phyloP scores from a whole-genome alignment of 2,329 filamentous ascomycete genomes.

The Chaetomium olivaceum region DNA sequence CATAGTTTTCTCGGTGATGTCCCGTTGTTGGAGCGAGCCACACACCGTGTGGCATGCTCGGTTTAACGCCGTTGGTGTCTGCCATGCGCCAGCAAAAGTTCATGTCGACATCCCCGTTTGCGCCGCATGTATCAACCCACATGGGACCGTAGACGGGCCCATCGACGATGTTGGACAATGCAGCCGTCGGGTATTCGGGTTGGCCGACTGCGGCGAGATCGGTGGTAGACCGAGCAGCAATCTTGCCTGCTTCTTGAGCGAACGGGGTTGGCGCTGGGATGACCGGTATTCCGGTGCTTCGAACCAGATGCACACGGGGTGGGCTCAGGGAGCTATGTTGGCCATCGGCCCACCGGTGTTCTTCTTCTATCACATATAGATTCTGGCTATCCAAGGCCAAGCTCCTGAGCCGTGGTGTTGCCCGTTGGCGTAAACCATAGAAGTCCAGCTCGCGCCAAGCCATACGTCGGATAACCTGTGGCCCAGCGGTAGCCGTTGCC shows the following conservation, averaged over 20 bases:
- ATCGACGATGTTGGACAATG: conserved; percentile 22
- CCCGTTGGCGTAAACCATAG: conserved; percentile 54
- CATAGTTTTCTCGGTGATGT: neutral
- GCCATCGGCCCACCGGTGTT: conserved; percentile 52
- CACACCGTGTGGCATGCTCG: neutral
- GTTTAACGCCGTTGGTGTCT: neutral
- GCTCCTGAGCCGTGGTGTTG: conserved; percentile 50
- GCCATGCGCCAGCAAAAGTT: conserved; percentile 45
- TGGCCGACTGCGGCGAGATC: neutral
- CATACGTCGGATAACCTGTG: conserved; percentile 51
- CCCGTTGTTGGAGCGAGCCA: neutral
- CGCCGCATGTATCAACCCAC: conserved; percentile 51
- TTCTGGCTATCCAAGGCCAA: conserved; percentile 52
- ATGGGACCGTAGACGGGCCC: conserved; percentile 47
- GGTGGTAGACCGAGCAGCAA: conserved; percentile 8
- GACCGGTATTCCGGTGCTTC: conserved; percentile 57
- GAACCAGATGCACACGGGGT: conserved; percentile 48
- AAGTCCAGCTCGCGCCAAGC: conserved; percentile 53
- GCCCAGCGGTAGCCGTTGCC: conserved; percentile 31
- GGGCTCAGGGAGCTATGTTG: conserved; percentile 45
- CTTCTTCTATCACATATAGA: conserved; percentile 59
- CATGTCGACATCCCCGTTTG: conserved; percentile 44
- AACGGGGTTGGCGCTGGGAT: conserved; percentile 22
- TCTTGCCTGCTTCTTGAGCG: neutral
- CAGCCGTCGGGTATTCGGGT: neutral